Evolutionary conservation across 306 rosid genomes (phyloP).

Genomic region (Prunus mira): DNA sequence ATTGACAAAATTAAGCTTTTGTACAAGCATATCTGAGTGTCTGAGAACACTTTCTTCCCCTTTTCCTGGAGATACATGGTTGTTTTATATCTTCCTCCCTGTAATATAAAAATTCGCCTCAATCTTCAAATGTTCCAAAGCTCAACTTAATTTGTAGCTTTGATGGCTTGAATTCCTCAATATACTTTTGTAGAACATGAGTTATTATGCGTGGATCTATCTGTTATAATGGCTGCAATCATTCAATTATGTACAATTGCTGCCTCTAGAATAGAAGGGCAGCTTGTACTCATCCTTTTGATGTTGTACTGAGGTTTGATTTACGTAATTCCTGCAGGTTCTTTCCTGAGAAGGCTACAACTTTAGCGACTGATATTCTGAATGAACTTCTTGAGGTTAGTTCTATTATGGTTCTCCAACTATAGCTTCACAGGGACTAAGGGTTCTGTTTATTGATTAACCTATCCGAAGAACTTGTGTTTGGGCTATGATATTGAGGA

Average conservation of each 20-base stretch:
- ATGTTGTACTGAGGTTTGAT: conserved; percentile 6
- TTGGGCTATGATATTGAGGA: too few relatives aligned
- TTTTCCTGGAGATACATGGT: background rate
- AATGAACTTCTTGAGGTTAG: conserved; percentile 78
- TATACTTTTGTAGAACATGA: background rate
- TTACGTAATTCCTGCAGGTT: conserved; percentile 54
- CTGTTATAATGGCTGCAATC: background rate
- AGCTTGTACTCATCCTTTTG: background rate
- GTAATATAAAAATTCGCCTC: background rate
- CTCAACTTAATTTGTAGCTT: background rate
- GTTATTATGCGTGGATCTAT: background rate
- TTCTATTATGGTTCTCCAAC: conserved; percentile 10
- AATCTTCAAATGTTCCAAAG: background rate
- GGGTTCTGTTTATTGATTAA: background rate
- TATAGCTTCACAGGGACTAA: background rate
- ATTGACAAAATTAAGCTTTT: background rate
- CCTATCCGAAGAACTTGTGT: too few relatives aligned
- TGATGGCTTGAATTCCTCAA: background rate
- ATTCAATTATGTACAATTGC: background rate
- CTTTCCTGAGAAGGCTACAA: conserved; percentile 80
- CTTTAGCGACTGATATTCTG: conserved; percentile 62
- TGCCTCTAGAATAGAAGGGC: background rate
- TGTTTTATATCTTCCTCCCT: background rate
- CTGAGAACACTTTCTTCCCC: background rate
- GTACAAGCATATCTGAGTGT: background rate